phyloP scores from a whole-genome alignment of 192 early-diverging fungal species.

The Jimgerdemannia lactiflua region DNA sequence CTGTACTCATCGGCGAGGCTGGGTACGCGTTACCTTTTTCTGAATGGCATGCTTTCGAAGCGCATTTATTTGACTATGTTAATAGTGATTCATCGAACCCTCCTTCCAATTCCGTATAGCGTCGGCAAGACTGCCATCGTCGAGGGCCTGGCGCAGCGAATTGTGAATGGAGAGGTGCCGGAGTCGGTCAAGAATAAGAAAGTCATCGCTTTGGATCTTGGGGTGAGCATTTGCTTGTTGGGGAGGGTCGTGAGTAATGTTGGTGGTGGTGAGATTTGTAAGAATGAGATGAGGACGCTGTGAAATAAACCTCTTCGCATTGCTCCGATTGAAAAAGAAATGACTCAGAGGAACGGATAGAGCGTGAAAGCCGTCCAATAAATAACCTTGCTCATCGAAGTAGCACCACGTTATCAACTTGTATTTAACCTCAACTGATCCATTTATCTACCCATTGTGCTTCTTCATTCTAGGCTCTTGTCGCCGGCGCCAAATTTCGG shows the following conservation, averaged over 20 bases:
- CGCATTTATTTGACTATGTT: background rate
- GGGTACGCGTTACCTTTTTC: conserved; percentile 31
- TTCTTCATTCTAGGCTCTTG: conserved; percentile 22
- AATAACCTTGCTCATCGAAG: no score
- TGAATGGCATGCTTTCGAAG: no score
- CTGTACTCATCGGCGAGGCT: conserved; percentile 75
- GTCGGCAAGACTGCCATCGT: conserved; percentile 83
- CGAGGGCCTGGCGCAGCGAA: conserved; percentile 76
- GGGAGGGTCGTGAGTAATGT: no score
- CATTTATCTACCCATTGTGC: background rate
- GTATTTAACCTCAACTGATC: no score
- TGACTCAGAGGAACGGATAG: background rate
- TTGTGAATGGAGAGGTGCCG: conserved; percentile 72
- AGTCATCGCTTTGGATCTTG: conserved; percentile 72
- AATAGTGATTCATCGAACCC: background rate
- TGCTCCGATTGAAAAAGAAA: background rate
- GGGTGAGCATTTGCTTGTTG: conserved; percentile 24
- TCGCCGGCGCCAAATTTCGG: conserved; percentile 74
- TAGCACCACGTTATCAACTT: no score
- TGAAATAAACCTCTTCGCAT: no score
- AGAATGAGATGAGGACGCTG: no score
- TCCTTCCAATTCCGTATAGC: background rate
- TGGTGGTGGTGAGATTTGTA: no score
- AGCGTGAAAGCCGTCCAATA: background rate
- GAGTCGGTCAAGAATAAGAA: conserved; percentile 74